Percentiles rank a stretch among this genome's conserved stretches.
Evolutionary conservation across 139 green algal genomes (phyloP).

Genomic region (Edaphochlamys debaryana): DNA sequence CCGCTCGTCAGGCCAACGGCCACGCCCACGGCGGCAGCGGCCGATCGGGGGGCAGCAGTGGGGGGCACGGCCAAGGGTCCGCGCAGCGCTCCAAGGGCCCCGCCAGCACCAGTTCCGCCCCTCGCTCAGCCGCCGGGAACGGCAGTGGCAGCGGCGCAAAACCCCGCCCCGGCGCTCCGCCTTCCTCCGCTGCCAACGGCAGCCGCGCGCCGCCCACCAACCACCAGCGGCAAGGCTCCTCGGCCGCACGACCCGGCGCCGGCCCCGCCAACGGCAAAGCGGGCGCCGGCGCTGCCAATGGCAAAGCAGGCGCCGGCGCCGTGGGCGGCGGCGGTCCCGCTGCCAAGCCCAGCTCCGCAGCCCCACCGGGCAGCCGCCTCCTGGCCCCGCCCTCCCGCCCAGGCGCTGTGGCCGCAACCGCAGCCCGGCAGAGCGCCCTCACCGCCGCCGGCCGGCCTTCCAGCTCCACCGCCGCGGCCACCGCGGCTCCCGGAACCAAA

Average conservation of each 20-base stretch:
- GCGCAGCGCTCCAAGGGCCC: background rate
- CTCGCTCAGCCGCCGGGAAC: no score
- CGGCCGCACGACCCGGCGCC: no score
- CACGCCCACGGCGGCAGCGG: background rate
- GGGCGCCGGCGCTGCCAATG: no score
- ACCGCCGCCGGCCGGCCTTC: no score
- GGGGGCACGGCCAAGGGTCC: no score
- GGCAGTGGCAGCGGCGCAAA: background rate
- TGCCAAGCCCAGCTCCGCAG: background rate
- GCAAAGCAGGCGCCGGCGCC: background rate
- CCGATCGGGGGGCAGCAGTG: background rate
- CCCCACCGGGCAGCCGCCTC: no score
- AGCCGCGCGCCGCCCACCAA: constrained; percentile 11
- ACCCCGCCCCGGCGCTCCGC: background rate
- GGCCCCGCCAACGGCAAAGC: background rate
- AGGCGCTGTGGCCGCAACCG: no score
- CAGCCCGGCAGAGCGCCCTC: no score
- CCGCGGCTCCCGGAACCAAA: no score
- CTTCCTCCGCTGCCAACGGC: background rate
- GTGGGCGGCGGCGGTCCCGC: background rate
- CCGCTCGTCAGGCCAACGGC: background rate
- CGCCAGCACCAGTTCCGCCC: no score
- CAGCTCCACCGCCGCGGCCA: no score
- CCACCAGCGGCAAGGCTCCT: constrained; percentile 43
- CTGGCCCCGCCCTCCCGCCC: background rate